Conservation (phyloP, 108 stramenopile genomes). For the Cyclostephanos tholiformis region DNA sequence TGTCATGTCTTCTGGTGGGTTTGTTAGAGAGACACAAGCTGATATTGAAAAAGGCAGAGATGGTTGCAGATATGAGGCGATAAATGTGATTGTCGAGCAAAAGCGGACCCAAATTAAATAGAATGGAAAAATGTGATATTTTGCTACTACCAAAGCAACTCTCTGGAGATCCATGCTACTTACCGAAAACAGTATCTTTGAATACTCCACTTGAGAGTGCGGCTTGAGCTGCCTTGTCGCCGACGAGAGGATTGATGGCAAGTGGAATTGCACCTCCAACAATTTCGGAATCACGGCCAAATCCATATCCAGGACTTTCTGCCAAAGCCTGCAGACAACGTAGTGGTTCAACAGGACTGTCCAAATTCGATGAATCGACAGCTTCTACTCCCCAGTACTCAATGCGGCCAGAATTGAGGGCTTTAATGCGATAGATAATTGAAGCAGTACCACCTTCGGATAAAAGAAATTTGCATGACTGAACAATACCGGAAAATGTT, state of each 20-base stretch:
- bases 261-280: slow-evolving; percentile 72
- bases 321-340: slow-evolving; percentile 71
- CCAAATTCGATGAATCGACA: slow-evolving; percentile 63
- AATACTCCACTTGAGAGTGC: slow-evolving; percentile 72
- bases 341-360: slow-evolving; percentile 59
- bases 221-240: slow-evolving; percentile 79
- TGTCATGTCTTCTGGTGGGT: slow-evolving; percentile 64
- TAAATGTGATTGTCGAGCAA: not conserved
- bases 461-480: slow-evolving; percentile 47
- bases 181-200: slow-evolving; percentile 59
- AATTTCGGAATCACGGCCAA: slow-evolving; percentile 61
- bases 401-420: slow-evolving; percentile 32
- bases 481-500: slow-evolving; percentile 35
- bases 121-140: not conserved
- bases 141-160: not conserved
- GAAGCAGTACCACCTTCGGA: slow-evolving; percentile 31
- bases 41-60: not conserved
- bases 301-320: slow-evolving; percentile 79
- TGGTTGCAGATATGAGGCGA: not conserved
- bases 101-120: not conserved
- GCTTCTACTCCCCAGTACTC: slow-evolving; percentile 61
- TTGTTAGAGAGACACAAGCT: slow-evolving; percentile 59
- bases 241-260: slow-evolving; percentile 70
- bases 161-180: not conserved
- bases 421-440: slow-evolving; percentile 59